These are phyloP conservation scores for Vaucheria bursata DNA, from an alignment of 352 stramenopile genomes.

Conservation along the genomic window DNA sequence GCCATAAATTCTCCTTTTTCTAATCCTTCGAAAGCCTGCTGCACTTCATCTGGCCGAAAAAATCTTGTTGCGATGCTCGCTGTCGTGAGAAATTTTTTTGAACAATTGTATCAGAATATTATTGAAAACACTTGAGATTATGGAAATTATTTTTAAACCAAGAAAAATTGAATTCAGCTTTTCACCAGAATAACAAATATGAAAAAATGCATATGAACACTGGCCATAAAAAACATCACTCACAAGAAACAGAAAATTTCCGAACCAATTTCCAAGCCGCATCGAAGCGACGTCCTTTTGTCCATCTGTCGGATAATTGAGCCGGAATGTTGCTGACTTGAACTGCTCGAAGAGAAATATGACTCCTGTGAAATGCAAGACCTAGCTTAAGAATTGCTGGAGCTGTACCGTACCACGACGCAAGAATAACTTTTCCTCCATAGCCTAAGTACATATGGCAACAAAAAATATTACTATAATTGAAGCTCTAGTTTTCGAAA, in stretches of 20 bases:
- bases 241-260: slow-evolving; percentile 52
- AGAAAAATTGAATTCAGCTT: not conserved
- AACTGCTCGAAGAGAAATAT: slow-evolving; percentile 61
- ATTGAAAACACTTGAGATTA: not conserved
- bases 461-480: too few species aligned
- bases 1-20: slow-evolving; percentile 57
- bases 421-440: slow-evolving; percentile 60
- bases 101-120: not conserved
- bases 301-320: slow-evolving; percentile 56
- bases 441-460: slow-evolving; percentile 55
- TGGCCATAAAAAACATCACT: not conserved
- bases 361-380: slow-evolving; percentile 66
- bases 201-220: not conserved
- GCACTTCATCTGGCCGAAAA: slow-evolving; percentile 51
- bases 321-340: slow-evolving; percentile 63
- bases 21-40: slow-evolving; percentile 59
- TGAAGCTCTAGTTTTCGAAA: too few species aligned
- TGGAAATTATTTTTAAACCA: not conserved
- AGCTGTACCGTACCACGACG: slow-evolving; percentile 62
- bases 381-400: slow-evolving; percentile 59
- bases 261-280: slow-evolving; percentile 60
- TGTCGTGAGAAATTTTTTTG: not conserved
- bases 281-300: slow-evolving; percentile 59
- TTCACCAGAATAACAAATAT: not conserved
- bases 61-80: slow-evolving; percentile 53